Percentiles rank a stretch among this genome's conserved stretches.
phyloP scores from a whole-genome alignment of 2,329 filamentous ascomycete species.

The Penicillium vulpinum region DNA sequence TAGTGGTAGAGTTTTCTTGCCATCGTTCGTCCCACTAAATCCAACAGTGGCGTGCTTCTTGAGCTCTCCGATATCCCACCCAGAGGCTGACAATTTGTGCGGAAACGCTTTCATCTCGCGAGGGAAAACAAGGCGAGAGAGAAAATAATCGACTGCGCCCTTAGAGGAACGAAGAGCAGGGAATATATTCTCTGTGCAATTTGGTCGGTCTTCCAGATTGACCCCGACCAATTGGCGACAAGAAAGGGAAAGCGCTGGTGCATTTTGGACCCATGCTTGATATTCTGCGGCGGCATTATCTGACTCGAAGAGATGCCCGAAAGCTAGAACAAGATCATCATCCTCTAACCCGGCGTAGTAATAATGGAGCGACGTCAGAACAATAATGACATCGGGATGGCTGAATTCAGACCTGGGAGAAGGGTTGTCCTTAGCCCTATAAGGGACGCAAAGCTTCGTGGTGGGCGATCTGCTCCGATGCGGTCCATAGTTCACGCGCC shows the following conservation, averaged over 20 bases:
- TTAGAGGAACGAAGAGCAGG: conserved; percentile 56
- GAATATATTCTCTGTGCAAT: conserved; percentile 55
- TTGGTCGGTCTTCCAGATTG: conserved; percentile 58
- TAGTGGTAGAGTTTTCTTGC: conserved; percentile 58
- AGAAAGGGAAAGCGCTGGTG: conserved; percentile 31
- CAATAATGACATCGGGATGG: conserved; percentile 60
- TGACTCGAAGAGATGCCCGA: conserved; percentile 51
- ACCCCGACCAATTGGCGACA: conserved; percentile 53
- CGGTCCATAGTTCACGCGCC: conserved; percentile 65
- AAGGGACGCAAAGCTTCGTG: conserved; percentile 60
- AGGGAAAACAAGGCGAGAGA: conserved; percentile 60
- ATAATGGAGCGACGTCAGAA: conserved; percentile 57
- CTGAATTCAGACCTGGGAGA: conserved; percentile 60
- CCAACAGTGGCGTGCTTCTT: conserved; percentile 58
- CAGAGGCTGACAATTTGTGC: conserved; percentile 63
- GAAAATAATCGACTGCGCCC: conserved; percentile 61
- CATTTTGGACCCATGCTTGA: conserved; percentile 32
- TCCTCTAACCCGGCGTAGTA: conserved; percentile 59
- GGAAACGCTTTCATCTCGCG: conserved; percentile 64
- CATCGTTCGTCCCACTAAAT: conserved; percentile 71
- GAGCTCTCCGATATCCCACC: conserved; percentile 60
- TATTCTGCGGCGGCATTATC: conserved; percentile 57
- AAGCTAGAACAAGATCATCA: conserved; percentile 50
- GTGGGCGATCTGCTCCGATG: conserved; percentile 51
- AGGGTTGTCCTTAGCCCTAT: conserved; percentile 60